phyloP scores from a whole-genome alignment of 495 filamentous ascomycete genomes.

The Penicillium bovifimosum region DNA sequence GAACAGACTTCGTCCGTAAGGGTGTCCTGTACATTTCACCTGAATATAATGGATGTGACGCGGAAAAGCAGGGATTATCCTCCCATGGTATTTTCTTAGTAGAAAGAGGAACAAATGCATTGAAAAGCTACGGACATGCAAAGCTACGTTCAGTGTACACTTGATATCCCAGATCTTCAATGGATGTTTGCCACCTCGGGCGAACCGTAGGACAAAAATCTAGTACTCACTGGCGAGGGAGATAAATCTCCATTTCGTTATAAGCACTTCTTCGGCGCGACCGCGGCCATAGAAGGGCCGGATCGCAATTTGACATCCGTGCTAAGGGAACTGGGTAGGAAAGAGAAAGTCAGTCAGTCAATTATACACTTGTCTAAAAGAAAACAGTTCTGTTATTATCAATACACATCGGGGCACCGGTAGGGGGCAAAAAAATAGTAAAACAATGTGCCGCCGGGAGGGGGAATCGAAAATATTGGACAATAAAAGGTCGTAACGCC shows the following conservation, averaged over 20 bases:
- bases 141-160: constrained; percentile 8
- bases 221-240: constrained; percentile 44
- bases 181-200: constrained; percentile 44
- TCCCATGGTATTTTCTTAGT: no score
- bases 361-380: neutral
- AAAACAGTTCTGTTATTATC: constrained; percentile 30
- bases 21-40: no score
- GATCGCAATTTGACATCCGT: constrained; percentile 99
- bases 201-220: constrained; percentile 40
- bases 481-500: constrained; percentile 33
- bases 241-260: constrained; percentile 35
- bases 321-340: constrained; percentile 41
- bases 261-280: constrained; percentile 89
- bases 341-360: neutral
- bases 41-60: no score
- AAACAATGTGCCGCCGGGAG: constrained; percentile 25
- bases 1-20: no score
- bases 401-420: constrained; percentile 27
- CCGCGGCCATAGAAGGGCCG: constrained; percentile 71
- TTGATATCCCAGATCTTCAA: constrained; percentile 34
- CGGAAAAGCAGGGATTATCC: no score
- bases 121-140: no score
- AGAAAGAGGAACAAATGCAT: no score
- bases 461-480: constrained; percentile 29
- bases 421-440: constrained; percentile 19